Evolutionary conservation across 805 yeast genomes (phyloP).

Genomic region (Kuraishia floccosa): DNA sequence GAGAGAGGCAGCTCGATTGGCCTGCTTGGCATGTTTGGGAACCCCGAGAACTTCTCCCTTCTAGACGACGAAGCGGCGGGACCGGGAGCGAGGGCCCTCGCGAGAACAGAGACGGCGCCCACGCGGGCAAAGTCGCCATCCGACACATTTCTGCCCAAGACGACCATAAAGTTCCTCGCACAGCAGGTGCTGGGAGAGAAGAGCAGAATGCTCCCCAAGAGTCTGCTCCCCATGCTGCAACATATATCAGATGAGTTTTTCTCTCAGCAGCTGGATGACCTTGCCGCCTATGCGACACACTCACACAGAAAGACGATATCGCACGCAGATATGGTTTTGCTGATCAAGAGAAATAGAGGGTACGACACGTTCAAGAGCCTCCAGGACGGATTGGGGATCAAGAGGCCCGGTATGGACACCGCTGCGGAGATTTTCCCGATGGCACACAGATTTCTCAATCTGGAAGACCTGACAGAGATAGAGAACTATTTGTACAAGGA

Average conservation of each 20-base stretch:
- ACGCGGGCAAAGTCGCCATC: neutral
- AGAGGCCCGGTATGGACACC: too few species aligned
- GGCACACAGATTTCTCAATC: slow-evolving; percentile 9
- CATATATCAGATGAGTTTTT: slow-evolving; percentile 22
- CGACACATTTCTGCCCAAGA: neutral
- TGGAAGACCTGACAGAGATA: slow-evolving; percentile 14
- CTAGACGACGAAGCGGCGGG: neutral
- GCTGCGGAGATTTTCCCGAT: slow-evolving; percentile 4
- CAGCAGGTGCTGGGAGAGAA: slow-evolving; percentile 8
- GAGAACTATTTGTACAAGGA: slow-evolving; percentile 13
- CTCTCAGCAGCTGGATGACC: slow-evolving; percentile 20
- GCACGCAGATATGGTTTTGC: slow-evolving; percentile 20
- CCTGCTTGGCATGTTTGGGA: too few species aligned
- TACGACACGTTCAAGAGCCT: slow-evolving; percentile 1
- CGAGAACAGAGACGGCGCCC: neutral
- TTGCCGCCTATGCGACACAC: slow-evolving; percentile 21
- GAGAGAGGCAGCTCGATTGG: too few species aligned
- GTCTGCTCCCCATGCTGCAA: too few species aligned
- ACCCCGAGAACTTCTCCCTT: neutral
- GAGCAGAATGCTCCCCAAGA: slow-evolving; percentile 10
- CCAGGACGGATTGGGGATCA: too few species aligned
- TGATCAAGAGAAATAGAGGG: slow-evolving; percentile 16
- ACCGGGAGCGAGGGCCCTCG: neutral
- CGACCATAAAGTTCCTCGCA: slow-evolving; percentile 5
- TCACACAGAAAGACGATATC: slow-evolving; percentile 15